Base-by-base conservation (phyloP, 2,329 filamentous ascomycete species). In the Nigrospora sphaerica region DNA sequence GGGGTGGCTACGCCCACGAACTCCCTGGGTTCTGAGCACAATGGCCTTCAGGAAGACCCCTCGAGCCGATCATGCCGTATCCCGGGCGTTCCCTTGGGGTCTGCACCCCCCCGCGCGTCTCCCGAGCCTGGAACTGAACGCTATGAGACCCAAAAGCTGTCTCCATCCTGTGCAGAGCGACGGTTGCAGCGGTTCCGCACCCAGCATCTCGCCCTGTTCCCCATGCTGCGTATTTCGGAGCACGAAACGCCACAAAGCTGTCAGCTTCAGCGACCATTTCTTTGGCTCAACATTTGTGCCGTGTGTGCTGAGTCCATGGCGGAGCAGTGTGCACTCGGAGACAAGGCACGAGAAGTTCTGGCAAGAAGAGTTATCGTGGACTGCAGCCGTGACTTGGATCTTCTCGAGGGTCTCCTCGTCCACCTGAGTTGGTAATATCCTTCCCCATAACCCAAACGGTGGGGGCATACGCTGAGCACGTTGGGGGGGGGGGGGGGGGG, bases 241-340 rank as follows among this genome's bases (percentile, higher is more conserved):
- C 52, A 55, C 9, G 55, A 48, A 16, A 57, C 51, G 46, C 56
- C 56, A 36, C 49, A 47, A 12, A 42, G 56, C 13, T 23, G 62
- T 17, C 51, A 54, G 44, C 52, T 46, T 16, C 47, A 54, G 12
- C 51, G 51, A 17, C 61, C 78, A 0, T 77, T 77, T 42, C 53
- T 78, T 6, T 78, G 73, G 69, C 54, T 75, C 10, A 69, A 67
- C 33, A 74, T 80, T 40, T 66, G 72, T 54, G 65, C 72, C 35
- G 57, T 75, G 11, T 69, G 71, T 2, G 67, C 66, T 38, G 71
- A 67, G 51, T 70, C 68, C 2, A 59, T 62, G 0, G 54, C 61
- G 3, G 64, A 68, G 44, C 72, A 77, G 46, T 42, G 60, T 0
- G 57, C 59, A 1, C 54, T 75, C 33, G 63, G 64, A 33, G 66